phyloP scores from a whole-genome alignment of 2,329 filamentous ascomycete genomes.

The Colletotrichum somersetense region DNA sequence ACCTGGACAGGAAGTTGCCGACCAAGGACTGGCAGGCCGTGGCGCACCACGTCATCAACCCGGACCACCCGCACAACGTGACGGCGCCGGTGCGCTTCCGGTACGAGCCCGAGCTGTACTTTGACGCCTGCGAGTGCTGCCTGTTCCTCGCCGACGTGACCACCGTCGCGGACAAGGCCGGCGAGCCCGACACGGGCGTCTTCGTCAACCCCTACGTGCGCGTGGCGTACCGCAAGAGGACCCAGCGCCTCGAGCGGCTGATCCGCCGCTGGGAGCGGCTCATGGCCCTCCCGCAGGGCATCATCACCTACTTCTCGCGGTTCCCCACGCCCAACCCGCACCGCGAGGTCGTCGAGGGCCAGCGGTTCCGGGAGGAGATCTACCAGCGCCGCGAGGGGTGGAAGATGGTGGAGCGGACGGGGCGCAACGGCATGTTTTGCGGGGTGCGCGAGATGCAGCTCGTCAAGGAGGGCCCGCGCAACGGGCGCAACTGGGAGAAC shows the following conservation, averaged over 20 bases:
- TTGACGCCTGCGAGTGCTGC: constrained; percentile 76
- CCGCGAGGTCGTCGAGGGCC: constrained; percentile 69
- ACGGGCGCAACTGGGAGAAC: constrained; percentile 41
- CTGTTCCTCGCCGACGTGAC: constrained; percentile 65
- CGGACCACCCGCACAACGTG: constrained; percentile 48
- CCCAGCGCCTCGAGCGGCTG: constrained; percentile 47
- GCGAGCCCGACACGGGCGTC: constrained; percentile 59
- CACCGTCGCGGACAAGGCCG: constrained; percentile 50
- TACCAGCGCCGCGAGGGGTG: constrained; percentile 59
- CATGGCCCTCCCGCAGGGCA: constrained; percentile 68
- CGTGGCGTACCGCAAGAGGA: constrained; percentile 70
- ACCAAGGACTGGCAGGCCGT: constrained; percentile 48
- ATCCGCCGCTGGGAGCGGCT: constrained; percentile 76
- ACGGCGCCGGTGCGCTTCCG: constrained; percentile 50
- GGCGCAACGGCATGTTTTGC: constrained; percentile 67
- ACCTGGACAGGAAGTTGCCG: constrained; percentile 50
- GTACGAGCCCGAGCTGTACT: constrained; percentile 69
- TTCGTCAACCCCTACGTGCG: constrained; percentile 83
- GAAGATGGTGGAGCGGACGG: constrained; percentile 58
- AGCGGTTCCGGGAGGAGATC: constrained; percentile 63
- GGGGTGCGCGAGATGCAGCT: constrained; percentile 64
- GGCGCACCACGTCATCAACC: constrained; percentile 50
- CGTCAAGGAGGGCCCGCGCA: constrained; percentile 44
- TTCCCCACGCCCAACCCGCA: constrained; percentile 73
- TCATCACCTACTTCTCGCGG: constrained; percentile 67